A percentile compares a stretch with the other conserved stretches of the same genome.
Evolutionary conservation across 2,329 filamentous ascomycete species (phyloP).

Genomic region (Paecilomyces sp.): DNA sequence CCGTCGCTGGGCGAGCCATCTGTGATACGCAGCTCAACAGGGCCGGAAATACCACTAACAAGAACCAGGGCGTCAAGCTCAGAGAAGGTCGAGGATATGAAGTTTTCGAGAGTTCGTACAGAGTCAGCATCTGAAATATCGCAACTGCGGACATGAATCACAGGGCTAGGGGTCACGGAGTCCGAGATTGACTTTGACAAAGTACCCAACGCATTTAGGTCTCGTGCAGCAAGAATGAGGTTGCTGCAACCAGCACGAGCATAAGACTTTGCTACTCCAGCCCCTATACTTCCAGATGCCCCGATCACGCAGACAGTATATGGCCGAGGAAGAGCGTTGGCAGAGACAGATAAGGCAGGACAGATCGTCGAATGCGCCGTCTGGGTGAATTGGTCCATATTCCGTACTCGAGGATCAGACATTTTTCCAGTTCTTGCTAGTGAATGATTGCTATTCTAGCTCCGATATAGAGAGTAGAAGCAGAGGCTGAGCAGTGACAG

Average conservation of each 20-base stretch:
- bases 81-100: conserved; percentile 1
- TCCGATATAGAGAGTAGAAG: no score
- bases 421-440: neutral
- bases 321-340: conserved; percentile 11
- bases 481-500: no score
- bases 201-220: conserved; percentile 16
- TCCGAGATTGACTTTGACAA: conserved; percentile 12
- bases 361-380: conserved; percentile 1
- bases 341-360: conserved; percentile 3
- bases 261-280: conserved; percentile 24
- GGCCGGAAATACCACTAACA: conserved; percentile 19
- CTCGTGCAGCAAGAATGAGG: conserved; percentile 23
- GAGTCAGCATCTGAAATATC: conserved; percentile 20
- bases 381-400: conserved; percentile 7
- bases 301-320: conserved; percentile 26
- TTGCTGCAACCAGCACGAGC: conserved; percentile 21
- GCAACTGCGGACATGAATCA: conserved; percentile 17
- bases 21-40: conserved; percentile 22
- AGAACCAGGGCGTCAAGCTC: conserved; percentile 11
- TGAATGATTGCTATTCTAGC: neutral
- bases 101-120: conserved; percentile 15
- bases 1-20: conserved; percentile 23
- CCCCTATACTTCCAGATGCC: conserved; percentile 25
- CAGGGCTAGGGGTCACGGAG: conserved; percentile 8
- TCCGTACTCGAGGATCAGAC: conserved; percentile 8